Evolutionary conservation across 768 basidiomycete genomes (phyloP), one percentile per base, ranked within the genome.

Genomic region (Boletus pseudopeckii): DNA sequence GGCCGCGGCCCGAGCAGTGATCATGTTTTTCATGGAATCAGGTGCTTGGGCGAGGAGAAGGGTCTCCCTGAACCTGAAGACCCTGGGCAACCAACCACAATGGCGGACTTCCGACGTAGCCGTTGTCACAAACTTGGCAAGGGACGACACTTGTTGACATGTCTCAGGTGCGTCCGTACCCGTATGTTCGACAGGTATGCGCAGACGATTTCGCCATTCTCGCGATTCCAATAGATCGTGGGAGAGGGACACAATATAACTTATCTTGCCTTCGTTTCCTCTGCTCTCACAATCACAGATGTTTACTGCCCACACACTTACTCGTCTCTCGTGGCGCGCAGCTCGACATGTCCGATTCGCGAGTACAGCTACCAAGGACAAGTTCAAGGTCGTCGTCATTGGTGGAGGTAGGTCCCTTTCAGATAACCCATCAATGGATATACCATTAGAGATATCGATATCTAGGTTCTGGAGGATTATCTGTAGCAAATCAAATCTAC

Each of bases 401-500:
- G 96, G 96, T 49, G 94, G 80, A 70, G 96, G 96, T 85, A 64
- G 60, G 81, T 34, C 14, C 32, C 44, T 52, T 38, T 28, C 10
- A 33, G 40, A 48, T n/a, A 3, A 40, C 28, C 5, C 50, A 44
- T 48, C 26, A 32, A 32, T 36, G 28, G 52, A 48, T 52, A 52
- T 42, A 54, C 22, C 52, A 53, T 36, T 40, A 14, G 33, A 57
- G 44, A 17, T 30, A 47, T 38, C 24, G 44, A 17, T 30, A 47
- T 38, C 24, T 66, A 95, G 92, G 93, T 45, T 84, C 84, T 26
- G 92, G 80, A 48, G 94, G 94, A 36, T 69, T 97, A 41, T 80
- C 84, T 38, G 87, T 88, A 34, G 92, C 95, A 36, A 86, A 90
- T 60, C 94, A 98, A 72, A 83, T 98, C 43, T 90, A 86, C 68